Base-by-base conservation (phyloP, 1,139 yeast species). In the Suzukiozyma palmioleophila region DNA sequence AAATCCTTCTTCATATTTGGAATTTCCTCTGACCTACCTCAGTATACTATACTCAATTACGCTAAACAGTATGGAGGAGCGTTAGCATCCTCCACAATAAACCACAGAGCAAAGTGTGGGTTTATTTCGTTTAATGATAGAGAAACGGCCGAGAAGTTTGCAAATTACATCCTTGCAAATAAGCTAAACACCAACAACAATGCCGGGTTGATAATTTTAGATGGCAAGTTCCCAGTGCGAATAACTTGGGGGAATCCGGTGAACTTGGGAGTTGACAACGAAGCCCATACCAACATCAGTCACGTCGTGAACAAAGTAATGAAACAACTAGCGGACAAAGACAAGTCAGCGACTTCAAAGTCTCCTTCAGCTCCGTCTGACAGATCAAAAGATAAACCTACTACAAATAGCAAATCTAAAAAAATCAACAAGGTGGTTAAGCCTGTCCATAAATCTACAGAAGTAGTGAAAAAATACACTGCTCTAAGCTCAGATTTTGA, bases 1-100 rank as follows among this genome's bases (percentile, higher is more conserved):
- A 68, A 70, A 33, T 70, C 88, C 0, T 72, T 87, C 38, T 85
- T 86, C 55, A 56, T 87, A n/a, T 83, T 81, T 60, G 95, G 95
- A 0, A 65, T 85, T 18, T 77, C 73, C 36, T 76, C 76, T 12
- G 79, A 76, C n/a, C 54, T 81, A n/a, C 81, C 90, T 0, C 88
- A 81, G 47, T 79, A 78, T 50, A 60, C 64, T 33, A 60, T 86
- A 11, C 59, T 77, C 9, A 76, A 75, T 8, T 69, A 60, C 50
- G 79, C 79, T 40, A 62, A 62, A 14, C 46, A 52, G 39, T 60
- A 54, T 43, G 84, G 84, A 0, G 82, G 83, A 0, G 63, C 66
- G 29, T 48, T 81, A 12, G 71, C 73, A 44, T 59, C 77, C 8
- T 54, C 79, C 27, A 68, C 72, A 8, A 60, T 84, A n/a, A 69